Evolutionary conservation across 2,329 filamentous ascomycete genomes (phyloP), one percentile per base, ranked within the genome.

Genomic region (Diaporthe citri): DNA sequence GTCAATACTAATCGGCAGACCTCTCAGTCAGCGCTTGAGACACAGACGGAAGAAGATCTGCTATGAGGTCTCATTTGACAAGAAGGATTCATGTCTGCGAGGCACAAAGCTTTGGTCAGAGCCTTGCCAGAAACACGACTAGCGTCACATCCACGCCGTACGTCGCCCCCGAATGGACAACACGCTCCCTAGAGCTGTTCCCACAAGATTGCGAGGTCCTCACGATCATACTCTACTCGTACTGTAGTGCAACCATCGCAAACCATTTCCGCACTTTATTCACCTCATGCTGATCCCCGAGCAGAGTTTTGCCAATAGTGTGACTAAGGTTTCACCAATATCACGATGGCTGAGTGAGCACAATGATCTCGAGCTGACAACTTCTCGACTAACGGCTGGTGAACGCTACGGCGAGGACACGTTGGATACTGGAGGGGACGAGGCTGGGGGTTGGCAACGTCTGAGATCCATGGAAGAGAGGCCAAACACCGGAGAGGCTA

Each of bases 171-270:
- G 34, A 41, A n/a, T 52, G 13, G 13, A 39, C 12, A 67, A 28
- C 48, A 41, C 13, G 28, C 43, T 51, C 17, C 28, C 12, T 9
- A 20, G 12, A 39, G 46, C 5, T 28, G 20, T 10, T 52, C 64
- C 2, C 20, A 39, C 46, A 25, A 20, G 15, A 2, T 52, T 52
- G 7, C 31, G 12, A 52, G 31, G 34, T 52, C 46, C 20, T 67
- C 46, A 39, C 46, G 5, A 41, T n/a, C 46, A 20, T 6, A 39
- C 31, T 41, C 12, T 52, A 6, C n/a, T 39, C 31, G 9, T 12
- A 39, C 31, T 28, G 15, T 28, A 67, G 22, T 67, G 64, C 64
- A 67, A 67, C 64, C 64, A 52, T 67, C 64, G 64, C 64, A 52
- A 67, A 67, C 20, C 52, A 52, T 25, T 52, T 67, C 64, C 46